phyloP scores from a whole-genome alignment of 2,329 filamentous ascomycete species.

The Myrmaecium sp. region DNA sequence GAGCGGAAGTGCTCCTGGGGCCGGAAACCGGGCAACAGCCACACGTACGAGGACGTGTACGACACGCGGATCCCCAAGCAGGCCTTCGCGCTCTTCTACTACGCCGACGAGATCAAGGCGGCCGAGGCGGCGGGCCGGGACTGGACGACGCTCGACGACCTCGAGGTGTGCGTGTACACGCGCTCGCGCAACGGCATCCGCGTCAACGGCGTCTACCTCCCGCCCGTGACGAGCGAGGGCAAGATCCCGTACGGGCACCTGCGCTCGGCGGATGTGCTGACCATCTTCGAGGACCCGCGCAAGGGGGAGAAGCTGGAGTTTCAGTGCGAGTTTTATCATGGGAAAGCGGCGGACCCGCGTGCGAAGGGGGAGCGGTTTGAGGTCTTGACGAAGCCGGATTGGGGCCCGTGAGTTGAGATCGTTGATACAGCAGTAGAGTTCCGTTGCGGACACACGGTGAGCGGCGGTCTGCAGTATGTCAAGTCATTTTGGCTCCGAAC shows the following conservation, averaged over 20 bases:
- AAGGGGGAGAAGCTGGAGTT: constrained; percentile 22
- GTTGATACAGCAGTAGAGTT: too few species aligned
- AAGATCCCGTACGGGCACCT: constrained; percentile 46
- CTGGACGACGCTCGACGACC: constrained; percentile 34
- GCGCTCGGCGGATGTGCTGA: constrained; percentile 60
- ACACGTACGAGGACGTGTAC: constrained; percentile 41
- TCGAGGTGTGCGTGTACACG: constrained; percentile 63
- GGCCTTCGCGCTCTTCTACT: constrained; percentile 62
- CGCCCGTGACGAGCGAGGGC: constrained; percentile 34
- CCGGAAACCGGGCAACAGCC: constrained; percentile 49
- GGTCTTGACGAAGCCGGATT: too few species aligned
- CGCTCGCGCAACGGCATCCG: constrained; percentile 60
- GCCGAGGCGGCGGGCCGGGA: constrained; percentile 31
- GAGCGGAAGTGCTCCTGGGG: constrained; percentile 62
- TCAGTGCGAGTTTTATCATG: constrained; percentile 25
- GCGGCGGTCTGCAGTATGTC: too few species aligned
- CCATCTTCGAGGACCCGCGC: constrained; percentile 43
- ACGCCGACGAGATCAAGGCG: constrained; percentile 49
- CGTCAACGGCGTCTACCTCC: constrained; percentile 57
- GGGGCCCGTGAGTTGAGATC: too few species aligned
- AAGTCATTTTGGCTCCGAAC: too few species aligned
- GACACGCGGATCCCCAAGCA: constrained; percentile 67
- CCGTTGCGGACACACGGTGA: too few species aligned
- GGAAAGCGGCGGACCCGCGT: constrained; percentile 17
- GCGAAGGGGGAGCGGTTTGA: too few species aligned